Conservation (phyloP, 192 early-diverging fungal genomes). For the Coemansia sp. region DNA sequence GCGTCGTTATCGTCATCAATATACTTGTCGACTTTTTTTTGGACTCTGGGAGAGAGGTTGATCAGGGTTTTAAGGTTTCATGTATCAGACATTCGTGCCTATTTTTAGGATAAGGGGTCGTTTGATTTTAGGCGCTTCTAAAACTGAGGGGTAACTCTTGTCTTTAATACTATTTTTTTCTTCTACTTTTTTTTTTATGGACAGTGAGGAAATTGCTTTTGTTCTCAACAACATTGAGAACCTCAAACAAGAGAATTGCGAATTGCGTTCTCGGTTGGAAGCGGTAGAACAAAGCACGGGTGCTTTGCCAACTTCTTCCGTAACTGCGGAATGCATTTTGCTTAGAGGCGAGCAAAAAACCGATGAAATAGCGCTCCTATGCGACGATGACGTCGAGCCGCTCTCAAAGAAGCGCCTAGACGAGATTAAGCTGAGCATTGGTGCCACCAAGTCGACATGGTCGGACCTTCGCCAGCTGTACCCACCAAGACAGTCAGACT, state of each 20-base stretch:
- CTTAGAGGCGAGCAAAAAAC: not conserved
- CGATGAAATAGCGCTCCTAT: not conserved
- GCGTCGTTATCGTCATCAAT: no score
- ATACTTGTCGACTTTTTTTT: no score
- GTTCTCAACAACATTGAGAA: not conserved
- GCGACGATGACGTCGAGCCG: not conserved
- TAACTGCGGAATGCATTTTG: not conserved
- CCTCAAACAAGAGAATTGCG: not conserved
- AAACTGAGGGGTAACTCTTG: no score
- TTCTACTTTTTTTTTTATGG: not conserved
- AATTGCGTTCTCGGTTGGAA: not conserved
- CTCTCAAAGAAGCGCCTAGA: slow-evolving; percentile 1
- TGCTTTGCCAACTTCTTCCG: not conserved
- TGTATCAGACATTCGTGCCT: no score
- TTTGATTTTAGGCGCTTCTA: no score
- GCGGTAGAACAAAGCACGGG: not conserved
- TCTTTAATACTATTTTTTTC: not conserved
- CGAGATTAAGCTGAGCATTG: not conserved
- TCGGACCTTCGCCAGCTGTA: not conserved
- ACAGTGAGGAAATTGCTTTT: not conserved
- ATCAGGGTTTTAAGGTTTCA: no score
- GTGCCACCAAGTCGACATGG: not conserved
- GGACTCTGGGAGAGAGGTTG: no score
- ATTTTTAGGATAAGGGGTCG: no score
- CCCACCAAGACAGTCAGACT: not conserved